Conservation (phyloP, 2,329 filamentous ascomycete species). For the Fusarium verticillioides region DNA sequence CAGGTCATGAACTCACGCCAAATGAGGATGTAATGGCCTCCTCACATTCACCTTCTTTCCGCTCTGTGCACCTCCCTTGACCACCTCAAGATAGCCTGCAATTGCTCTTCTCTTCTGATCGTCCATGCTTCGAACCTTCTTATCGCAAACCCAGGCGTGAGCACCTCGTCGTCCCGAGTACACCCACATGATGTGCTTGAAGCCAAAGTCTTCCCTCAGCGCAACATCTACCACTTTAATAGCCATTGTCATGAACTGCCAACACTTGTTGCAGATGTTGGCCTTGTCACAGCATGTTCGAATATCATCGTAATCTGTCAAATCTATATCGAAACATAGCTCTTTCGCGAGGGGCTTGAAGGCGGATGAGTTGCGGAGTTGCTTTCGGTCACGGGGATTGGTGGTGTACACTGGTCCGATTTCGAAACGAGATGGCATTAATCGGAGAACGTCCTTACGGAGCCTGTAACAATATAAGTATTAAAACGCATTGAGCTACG, state of each 20-base stretch:
- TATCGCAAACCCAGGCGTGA: constrained; percentile 98
- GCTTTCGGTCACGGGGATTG: constrained; percentile 94
- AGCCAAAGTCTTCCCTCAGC: constrained; percentile 93
- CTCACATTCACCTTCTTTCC: constrained; percentile 88
- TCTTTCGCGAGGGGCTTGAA: constrained; percentile 94
- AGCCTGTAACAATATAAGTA: constrained; percentile 62
- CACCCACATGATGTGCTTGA: constrained; percentile 97
- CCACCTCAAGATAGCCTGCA: constrained; percentile 87
- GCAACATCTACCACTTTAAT: constrained; percentile 92
- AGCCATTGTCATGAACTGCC: constrained; percentile 97
- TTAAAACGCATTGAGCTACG: too few species aligned
- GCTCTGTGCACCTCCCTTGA: constrained; percentile 86
- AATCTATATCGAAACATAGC: constrained; percentile 98
- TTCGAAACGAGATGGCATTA: constrained; percentile 94
- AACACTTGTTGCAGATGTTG: constrained; percentile 93
- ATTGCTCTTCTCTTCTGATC: constrained; percentile 87
- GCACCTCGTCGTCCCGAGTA: constrained; percentile 97
- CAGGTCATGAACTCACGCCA: constrained; percentile 66
- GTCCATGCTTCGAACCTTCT: constrained; percentile 83
- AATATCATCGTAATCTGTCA: constrained; percentile 98
- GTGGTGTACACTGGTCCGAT: constrained; percentile 97
- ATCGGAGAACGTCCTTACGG: constrained; percentile 88
- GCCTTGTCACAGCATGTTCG: constrained; percentile 94
- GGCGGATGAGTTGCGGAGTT: constrained; percentile 78
- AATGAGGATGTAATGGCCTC: constrained; percentile 88